Percentiles rank a stretch among this genome's conserved stretches.
phyloP scores from a whole-genome alignment of 495 filamentous ascomycete species.

The Lophium mytilinum region DNA sequence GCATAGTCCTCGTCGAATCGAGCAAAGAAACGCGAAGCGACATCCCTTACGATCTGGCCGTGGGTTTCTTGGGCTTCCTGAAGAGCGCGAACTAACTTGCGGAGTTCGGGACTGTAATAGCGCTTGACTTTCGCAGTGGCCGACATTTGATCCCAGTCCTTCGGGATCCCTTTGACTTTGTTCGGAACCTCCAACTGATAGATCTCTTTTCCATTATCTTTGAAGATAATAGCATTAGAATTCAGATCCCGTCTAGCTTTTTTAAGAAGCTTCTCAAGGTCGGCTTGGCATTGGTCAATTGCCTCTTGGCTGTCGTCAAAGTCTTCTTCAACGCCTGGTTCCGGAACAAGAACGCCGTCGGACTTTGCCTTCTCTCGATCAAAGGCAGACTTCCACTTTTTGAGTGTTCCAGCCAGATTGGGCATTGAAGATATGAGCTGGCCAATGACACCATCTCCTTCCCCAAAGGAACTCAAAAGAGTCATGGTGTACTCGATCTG shows the following conservation, averaged over 20 bases:
- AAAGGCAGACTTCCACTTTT: constrained; percentile 88
- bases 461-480: constrained; percentile 59
- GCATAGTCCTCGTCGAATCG: constrained; percentile 83
- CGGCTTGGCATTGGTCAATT: constrained; percentile 61
- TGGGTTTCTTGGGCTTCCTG: constrained; percentile 95
- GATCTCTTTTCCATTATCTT: constrained; percentile 91
- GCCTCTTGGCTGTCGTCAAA: constrained; percentile 80
- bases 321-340: constrained; percentile 82
- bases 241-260: constrained; percentile 59
- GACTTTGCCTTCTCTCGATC: constrained; percentile 74
- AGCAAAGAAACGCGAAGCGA: constrained; percentile 72
- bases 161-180: constrained; percentile 73
- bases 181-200: constrained; percentile 91
- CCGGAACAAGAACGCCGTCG: constrained; percentile 70
- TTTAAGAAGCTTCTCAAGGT: constrained; percentile 65
- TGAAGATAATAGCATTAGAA: constrained; percentile 65
- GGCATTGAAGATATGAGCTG: constrained; percentile 80
- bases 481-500: constrained; percentile 89
- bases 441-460: constrained; percentile 73
- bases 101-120: constrained; percentile 85
- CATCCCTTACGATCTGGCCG: constrained; percentile 82
- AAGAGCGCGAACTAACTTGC: constrained; percentile 68
- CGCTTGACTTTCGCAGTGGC: constrained; percentile 84
- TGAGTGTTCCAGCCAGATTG: constrained; percentile 60
- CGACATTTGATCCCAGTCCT: constrained; percentile 92